Conservation (phyloP, 331 rosid species). For the Stylosanthes scabra region DNA sequence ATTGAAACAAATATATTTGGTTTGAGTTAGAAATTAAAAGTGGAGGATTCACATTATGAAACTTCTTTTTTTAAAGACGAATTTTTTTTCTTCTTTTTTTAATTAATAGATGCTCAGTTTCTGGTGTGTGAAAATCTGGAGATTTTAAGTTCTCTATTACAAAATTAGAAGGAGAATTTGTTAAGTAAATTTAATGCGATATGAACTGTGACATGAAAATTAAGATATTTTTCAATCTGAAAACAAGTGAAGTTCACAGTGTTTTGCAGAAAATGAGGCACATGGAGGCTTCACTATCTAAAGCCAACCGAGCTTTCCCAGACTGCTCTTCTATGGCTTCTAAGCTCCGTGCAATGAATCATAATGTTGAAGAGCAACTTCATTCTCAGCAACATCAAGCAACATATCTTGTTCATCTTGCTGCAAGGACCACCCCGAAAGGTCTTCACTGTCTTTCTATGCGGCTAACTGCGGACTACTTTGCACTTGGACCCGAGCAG, state of each 20-base stretch:
- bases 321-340: conserved; percentile 81
- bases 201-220: conserved; percentile 31
- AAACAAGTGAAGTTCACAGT: conserved; percentile 72
- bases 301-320: conserved; percentile 76
- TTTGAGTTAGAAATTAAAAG: conserved; percentile 29
- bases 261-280: conserved; percentile 90
- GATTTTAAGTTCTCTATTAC: conserved; percentile 9
- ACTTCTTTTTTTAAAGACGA: background rate
- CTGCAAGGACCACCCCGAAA: conserved; percentile 84
- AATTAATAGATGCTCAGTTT: background rate
- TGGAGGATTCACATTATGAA: conserved; percentile 12
- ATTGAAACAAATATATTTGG: conserved; percentile 16
- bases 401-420: conserved; percentile 71
- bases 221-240: too few relatives aligned
- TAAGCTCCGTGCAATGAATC: conserved; percentile 88
- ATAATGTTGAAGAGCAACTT: conserved; percentile 75
- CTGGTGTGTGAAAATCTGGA: conserved; percentile 5
- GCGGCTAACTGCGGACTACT: conserved; percentile 85
- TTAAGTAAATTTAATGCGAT: conserved; percentile 26
- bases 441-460: conserved; percentile 97
- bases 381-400: conserved; percentile 62
- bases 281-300: conserved; percentile 82
- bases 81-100: background rate
- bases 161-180: conserved; percentile 1
- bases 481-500: conserved; percentile 66